Evolutionary conservation across 257 asterid species (phyloP).

Genomic region (Salvia miltiorrhiza): DNA sequence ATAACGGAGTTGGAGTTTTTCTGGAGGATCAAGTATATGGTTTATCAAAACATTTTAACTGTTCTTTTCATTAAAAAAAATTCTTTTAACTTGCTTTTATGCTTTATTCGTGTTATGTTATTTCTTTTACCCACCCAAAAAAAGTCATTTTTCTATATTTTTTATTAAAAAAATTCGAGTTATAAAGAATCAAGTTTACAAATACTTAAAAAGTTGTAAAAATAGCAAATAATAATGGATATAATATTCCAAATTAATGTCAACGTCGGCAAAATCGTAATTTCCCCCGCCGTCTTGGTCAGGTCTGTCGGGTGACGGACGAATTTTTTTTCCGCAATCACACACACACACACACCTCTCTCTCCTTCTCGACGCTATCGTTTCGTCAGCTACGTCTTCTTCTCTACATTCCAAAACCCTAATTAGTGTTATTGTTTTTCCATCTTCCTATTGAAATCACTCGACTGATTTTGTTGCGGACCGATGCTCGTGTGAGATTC

Average conservation of each 20-base stretch:
- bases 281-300: constrained; percentile 21
- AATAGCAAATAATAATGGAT: not conserved
- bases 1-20: no score
- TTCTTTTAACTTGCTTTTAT: no score
- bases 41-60: no score
- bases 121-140: no score
- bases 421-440: not conserved
- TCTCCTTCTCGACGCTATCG: constrained; percentile 11
- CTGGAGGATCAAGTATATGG: no score
- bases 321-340: constrained; percentile 1
- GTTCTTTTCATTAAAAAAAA: no score
- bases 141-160: no score
- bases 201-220: no score
- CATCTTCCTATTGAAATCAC: not conserved
- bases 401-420: constrained; percentile 24
- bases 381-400: constrained; percentile 11
- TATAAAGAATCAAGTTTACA: no score
- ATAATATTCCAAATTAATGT: not conserved
- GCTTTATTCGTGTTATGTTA: no score
- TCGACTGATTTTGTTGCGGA: not conserved
- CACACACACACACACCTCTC: not conserved
- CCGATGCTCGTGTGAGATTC: constrained; percentile 1
- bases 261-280: constrained; percentile 19
- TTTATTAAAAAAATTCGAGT: no score
- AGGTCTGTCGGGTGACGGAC: constrained; percentile 19